These are phyloP conservation scores for Trametes versicolor DNA, from an alignment of 1,284 basidiomycete species.

Conservation along the genomic window DNA sequence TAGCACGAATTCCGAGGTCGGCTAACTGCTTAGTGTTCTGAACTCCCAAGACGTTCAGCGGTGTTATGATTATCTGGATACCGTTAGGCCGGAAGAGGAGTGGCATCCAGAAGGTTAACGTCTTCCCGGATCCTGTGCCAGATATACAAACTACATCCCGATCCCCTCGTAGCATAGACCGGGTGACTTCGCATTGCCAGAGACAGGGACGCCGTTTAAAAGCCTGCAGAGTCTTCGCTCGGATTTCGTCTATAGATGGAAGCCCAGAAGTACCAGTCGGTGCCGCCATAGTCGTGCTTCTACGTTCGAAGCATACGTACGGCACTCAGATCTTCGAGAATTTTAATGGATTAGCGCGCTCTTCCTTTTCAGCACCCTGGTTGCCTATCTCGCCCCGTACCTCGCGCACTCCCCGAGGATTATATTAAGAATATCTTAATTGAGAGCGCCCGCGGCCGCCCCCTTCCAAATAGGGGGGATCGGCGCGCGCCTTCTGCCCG, in stretches of 20 bases:
- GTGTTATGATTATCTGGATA: conserved; percentile 41
- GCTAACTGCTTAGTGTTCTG: conserved; percentile 36
- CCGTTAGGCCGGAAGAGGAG: conserved; percentile 39
- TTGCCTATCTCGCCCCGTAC: too few species aligned
- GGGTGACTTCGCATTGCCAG: conserved; percentile 34
- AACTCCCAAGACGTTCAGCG: conserved; percentile 41
- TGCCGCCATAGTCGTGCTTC: neutral
- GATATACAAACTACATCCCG: conserved; percentile 39
- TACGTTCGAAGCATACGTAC: neutral
- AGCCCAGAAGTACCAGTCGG: neutral
- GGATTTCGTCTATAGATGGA: conserved; percentile 18
- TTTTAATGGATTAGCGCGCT: too few species aligned
- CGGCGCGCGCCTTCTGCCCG: neutral
- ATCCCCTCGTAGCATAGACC: conserved; percentile 20
- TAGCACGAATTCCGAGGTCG: conserved; percentile 27
- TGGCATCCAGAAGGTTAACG: conserved; percentile 44
- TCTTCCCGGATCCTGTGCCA: conserved; percentile 43
- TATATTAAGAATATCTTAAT: neutral
- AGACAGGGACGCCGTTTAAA: conserved; percentile 27
- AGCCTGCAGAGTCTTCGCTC: conserved; percentile 2
- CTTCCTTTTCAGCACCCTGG: too few species aligned
- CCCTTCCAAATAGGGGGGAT: conserved; percentile 1
- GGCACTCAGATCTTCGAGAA: neutral
- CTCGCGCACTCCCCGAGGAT: neutral
- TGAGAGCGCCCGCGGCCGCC: neutral